Evolutionary conservation across 148 eudicot species (phyloP).

Genomic region (Polygonum maritimum): DNA sequence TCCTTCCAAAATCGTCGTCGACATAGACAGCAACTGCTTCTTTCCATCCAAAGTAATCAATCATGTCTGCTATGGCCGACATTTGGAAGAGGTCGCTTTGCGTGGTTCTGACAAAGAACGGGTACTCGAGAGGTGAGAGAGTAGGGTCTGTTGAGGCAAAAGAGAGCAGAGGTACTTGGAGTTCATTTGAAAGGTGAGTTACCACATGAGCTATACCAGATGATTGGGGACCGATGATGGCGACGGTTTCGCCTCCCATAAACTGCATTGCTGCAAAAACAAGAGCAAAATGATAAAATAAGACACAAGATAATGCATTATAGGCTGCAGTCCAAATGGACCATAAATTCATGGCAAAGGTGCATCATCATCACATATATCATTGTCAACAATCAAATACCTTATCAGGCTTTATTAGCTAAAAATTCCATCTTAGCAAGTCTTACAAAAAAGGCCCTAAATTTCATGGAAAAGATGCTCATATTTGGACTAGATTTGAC

Average conservation of each 20-base stretch:
- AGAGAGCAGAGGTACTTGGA: constrained; percentile 55
- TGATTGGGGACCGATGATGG: constrained; percentile 65
- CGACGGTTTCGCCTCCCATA: constrained; percentile 50
- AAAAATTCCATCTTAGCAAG: background rate
- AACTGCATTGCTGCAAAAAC: constrained; percentile 46
- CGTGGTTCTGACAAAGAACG: constrained; percentile 41
- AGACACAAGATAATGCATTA: too few relatives aligned
- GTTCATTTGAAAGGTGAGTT: constrained; percentile 38
- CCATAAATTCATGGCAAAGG: background rate
- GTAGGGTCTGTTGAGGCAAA: constrained; percentile 61
- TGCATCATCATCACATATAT: background rate
- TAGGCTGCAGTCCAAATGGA: background rate
- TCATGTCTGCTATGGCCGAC: constrained; percentile 54
- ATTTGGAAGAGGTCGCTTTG: constrained; percentile 50
- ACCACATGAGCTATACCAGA: constrained; percentile 48
- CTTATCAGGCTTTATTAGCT: background rate
- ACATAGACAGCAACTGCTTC: constrained; percentile 41
- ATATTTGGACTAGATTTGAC: background rate
- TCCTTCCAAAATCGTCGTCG: constrained; percentile 63
- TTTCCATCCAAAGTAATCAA: constrained; percentile 46
- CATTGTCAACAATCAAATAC: too few relatives aligned
- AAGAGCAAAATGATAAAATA: background rate
- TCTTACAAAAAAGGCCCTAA: background rate
- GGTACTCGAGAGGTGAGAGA: constrained; percentile 43
- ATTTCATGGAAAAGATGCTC: background rate